phyloP scores from a whole-genome alignment of 148 eudicot species.

The Hydrangea macrophylla region DNA sequence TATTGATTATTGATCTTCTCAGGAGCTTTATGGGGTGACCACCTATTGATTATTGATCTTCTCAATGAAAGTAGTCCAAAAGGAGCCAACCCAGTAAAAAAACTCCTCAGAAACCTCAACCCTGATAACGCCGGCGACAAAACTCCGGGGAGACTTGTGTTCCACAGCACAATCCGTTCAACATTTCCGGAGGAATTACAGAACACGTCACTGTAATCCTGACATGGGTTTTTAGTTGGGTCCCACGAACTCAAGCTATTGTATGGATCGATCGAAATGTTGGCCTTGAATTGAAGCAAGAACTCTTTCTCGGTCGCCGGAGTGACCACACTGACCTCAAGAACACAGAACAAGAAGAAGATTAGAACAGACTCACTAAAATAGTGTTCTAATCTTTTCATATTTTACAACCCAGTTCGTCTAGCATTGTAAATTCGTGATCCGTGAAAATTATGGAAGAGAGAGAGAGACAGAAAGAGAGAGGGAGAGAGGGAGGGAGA shows the following conservation, averaged over 20 bases:
- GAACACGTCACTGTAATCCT: constrained; percentile 56
- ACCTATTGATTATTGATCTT: too few species aligned
- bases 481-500: too few species aligned
- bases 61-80: too few species aligned
- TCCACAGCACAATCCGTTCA: constrained; percentile 80
- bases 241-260: constrained; percentile 66
- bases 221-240: constrained; percentile 54
- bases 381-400: constrained; percentile 37
- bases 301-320: constrained; percentile 59
- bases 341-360: constrained; percentile 27
- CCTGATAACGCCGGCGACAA: constrained; percentile 74
- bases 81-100: too few species aligned
- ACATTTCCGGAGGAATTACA: constrained; percentile 77
- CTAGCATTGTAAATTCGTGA: constrained; percentile 53
- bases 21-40: too few species aligned
- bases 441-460: constrained; percentile 15
- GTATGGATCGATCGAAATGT: constrained; percentile 69
- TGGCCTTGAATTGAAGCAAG: too few species aligned
- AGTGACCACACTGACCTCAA: constrained; percentile 35
- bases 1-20: too few species aligned
- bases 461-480: too few species aligned
- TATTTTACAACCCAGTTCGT: constrained; percentile 31
- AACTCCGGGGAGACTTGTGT: constrained; percentile 67
- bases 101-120: constrained; percentile 48
- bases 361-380: too few species aligned